Evolutionary conservation across 345 rosid genomes (phyloP).

Genomic region (Conringia planisiliqua): DNA sequence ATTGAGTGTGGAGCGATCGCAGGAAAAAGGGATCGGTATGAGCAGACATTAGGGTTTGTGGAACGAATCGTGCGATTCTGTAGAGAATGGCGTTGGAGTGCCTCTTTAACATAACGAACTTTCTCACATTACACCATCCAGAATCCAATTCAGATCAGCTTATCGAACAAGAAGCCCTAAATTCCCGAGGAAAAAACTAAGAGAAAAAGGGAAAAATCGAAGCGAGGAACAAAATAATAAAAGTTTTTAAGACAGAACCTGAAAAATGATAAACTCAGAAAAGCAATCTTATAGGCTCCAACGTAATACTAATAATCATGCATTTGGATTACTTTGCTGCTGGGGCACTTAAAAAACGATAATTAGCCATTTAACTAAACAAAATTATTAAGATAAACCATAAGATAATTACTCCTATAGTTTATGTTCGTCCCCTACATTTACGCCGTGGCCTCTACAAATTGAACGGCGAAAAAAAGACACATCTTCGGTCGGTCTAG

Average conservation of each 20-base stretch:
- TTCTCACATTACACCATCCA: slow-evolving; percentile 40
- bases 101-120: slow-evolving; percentile 52
- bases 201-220: not conserved
- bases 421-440: slow-evolving; percentile 1
- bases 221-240: not conserved
- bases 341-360: not conserved
- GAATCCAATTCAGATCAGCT: not conserved
- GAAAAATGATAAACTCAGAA: not conserved
- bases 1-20: slow-evolving; percentile 35
- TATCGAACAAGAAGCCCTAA: slow-evolving; percentile 13
- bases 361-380: not conserved
- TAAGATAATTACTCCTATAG: not conserved
- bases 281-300: slow-evolving; percentile 16
- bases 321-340: slow-evolving; percentile 21
- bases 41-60: slow-evolving; percentile 37
- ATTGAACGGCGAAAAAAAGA: slow-evolving; percentile 16
- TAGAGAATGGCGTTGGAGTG: slow-evolving; percentile 27
- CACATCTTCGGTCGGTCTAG: not conserved
- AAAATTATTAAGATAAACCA: not conserved
- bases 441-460: slow-evolving; percentile 26
- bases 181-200: not conserved
- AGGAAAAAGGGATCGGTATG: slow-evolving; percentile 18
- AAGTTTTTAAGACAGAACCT: not conserved
- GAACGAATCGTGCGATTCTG: slow-evolving; percentile 34
- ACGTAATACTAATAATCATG: slow-evolving; percentile 36